Evolutionary conservation across 331 rosid genomes (phyloP).

Genomic region (Rhamnella rubrinervis): DNA sequence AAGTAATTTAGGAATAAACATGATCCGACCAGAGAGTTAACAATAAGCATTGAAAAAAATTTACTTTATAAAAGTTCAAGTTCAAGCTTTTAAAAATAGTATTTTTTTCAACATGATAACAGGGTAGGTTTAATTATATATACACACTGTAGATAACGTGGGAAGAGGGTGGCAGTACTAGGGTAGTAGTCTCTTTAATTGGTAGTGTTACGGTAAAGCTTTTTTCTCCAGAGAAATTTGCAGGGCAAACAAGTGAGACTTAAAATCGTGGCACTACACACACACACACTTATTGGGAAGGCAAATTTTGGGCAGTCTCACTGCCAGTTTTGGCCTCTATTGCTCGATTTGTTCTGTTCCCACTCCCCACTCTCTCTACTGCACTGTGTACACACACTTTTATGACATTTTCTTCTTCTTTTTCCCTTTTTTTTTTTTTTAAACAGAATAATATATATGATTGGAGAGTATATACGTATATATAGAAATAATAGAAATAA

Average conservation of each 20-base stretch:
- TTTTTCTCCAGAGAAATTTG: constrained; percentile 23
- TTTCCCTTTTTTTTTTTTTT: no score
- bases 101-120: no score
- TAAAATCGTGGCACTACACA: constrained; percentile 27
- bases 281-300: constrained; percentile 52
- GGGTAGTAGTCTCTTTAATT: background rate
- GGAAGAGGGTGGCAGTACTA: constrained; percentile 24
- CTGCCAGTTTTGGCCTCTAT: constrained; percentile 41
- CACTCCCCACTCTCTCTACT: background rate
- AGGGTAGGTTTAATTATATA: no score
- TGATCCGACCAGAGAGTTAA: no score
- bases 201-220: background rate
- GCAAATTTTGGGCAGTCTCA: constrained; percentile 49
- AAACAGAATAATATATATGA: no score
- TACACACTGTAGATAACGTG: constrained; percentile 38
- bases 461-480: no score
- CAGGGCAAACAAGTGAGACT: constrained; percentile 1
- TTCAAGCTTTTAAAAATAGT: no score
- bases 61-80: no score
- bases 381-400: background rate
- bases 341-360: constrained; percentile 32
- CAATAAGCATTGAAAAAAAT: no score
- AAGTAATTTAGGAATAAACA: no score
- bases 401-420: no score
- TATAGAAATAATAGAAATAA: no score